Evolutionary conservation across 257 asterid species (phyloP), one percentile per base, ranked within the genome.

Genomic region (Penstemon eatonii): DNA sequence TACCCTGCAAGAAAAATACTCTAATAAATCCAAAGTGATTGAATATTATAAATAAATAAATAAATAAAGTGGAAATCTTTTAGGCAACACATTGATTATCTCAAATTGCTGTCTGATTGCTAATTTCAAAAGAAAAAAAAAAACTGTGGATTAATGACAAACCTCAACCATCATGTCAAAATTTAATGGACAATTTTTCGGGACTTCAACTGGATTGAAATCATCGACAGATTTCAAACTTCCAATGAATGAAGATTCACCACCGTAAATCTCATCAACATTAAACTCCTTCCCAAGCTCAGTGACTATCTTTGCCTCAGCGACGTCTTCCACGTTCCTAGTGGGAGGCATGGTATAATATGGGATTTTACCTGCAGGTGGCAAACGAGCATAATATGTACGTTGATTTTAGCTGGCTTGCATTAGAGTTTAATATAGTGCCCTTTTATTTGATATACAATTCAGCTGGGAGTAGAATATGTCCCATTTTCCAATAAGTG

Each of bases 341-440:
- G 75, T 52, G 7, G 97, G 96, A 74, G 99, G 97, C 91, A 89
- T 83, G 0, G 99, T 89, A 68, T 87, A 94, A 75, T 83, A 94
- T n/a, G 97, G 96, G 70, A 94, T 94, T 87, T 94, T 94, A 76
- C 99, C 99, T 93, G 89, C 71, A 63, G 10, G 8, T 3, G 46
- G 19, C 55, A 61, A 39, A 56, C 8, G 10, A 57, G 56, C 15
- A 45, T 41, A 47, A 8, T 25, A 25, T 25, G 33, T 25, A 25
- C 1, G 33, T 25, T 25, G 6, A 62, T 39, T 18, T 66, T 11
- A 36, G 66, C 8, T 7, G 10, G 15, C 18, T 11, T 47, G 47
- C 44, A 9, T 45, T 38, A 25, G 11, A 25, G n/a, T 53, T 44
- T 0, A 55, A 10, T 8, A 53, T n/a, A 1, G 25, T 42, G 25